Conservation (phyloP, 305 asterid genomes). For the Fraxinus ornus region DNA sequence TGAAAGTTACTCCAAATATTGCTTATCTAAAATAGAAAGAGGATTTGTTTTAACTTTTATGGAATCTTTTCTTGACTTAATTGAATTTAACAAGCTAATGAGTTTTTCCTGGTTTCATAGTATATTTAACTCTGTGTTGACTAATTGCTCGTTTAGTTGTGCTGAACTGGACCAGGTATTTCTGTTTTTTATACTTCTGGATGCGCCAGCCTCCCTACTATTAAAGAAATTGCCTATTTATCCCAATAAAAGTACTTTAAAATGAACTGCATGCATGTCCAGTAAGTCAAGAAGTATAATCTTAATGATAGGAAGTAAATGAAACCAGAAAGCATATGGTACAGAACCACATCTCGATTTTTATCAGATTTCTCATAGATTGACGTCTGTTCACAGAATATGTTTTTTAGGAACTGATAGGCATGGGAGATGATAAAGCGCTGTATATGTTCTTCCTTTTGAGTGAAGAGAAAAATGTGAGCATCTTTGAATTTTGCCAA, state of each 20-base stretch:
- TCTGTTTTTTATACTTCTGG: neutral
- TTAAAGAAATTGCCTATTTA: neutral
- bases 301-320: neutral
- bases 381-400: neutral
- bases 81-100: neutral
- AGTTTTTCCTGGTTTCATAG: neutral
- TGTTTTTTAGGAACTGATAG: neutral
- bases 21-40: neutral
- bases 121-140: neutral
- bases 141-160: neutral
- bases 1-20: neutral
- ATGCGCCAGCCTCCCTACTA: neutral
- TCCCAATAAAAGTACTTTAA: neutral
- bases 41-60: neutral
- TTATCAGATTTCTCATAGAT: neutral
- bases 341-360: neutral
- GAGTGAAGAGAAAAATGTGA: neutral
- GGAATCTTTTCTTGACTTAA: neutral
- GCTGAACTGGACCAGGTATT: neutral
- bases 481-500: neutral
- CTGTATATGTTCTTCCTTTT: neutral
- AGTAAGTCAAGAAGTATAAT: neutral
- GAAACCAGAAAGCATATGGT: neutral
- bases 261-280: neutral
- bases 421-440: neutral